Evolutionary conservation across 2,329 filamentous ascomycete genomes (phyloP).

Genomic region (Fusarium pininemorale): DNA sequence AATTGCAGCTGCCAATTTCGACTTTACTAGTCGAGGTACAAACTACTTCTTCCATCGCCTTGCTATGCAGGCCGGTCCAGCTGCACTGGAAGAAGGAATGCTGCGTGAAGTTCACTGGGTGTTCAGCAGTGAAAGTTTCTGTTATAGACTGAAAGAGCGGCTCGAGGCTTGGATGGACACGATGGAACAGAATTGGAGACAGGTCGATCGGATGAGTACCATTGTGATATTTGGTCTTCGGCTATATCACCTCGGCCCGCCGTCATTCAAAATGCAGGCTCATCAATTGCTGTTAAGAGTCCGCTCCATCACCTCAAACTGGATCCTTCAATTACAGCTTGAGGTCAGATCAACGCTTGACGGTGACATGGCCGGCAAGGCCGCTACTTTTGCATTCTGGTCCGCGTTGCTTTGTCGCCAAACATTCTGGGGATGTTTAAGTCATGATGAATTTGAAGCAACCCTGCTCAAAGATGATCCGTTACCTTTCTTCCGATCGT

Average conservation of each 20-base stretch:
- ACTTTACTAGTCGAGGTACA: constrained; percentile 65
- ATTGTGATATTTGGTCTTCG: constrained; percentile 62
- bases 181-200: constrained; percentile 67
- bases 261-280: constrained; percentile 28
- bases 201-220: constrained; percentile 65
- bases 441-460: not conserved
- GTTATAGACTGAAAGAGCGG: constrained; percentile 56
- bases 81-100: constrained; percentile 30
- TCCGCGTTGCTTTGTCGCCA: constrained; percentile 64
- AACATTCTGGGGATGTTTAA: constrained; percentile 42
- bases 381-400: constrained; percentile 56
- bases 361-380: constrained; percentile 47
- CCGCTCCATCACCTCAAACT: constrained; percentile 56
- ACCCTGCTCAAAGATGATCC: not conserved
- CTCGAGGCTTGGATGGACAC: constrained; percentile 53
- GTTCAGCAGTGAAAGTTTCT: constrained; percentile 62
- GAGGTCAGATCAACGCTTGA: constrained; percentile 55
- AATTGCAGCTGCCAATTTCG: constrained; percentile 63
- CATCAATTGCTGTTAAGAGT: constrained; percentile 51
- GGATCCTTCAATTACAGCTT: constrained; percentile 58
- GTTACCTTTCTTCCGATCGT: constrained; percentile 35
- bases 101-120: constrained; percentile 59
- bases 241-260: constrained; percentile 31
- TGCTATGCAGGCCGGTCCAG: constrained; percentile 64
- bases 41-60: constrained; percentile 61